phyloP scores from a whole-genome alignment of 306 rosid species.

The Morella rubra region DNA sequence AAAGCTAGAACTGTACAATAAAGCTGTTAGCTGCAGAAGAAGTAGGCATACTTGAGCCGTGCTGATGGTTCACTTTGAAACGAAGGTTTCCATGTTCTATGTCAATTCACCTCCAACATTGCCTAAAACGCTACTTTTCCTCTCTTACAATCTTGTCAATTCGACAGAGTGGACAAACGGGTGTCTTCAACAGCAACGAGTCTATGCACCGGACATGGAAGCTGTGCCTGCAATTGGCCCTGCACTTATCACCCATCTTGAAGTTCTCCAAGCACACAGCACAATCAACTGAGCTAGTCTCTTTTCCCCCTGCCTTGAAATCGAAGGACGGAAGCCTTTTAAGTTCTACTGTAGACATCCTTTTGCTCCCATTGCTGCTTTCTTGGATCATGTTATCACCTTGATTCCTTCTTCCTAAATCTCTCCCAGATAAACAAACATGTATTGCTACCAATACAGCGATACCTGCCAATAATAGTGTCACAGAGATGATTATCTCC shows the following conservation, averaged over 20 bases:
- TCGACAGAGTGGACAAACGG: slow-evolving; percentile 53
- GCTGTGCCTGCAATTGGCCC: slow-evolving; percentile 48
- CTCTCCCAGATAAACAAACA: slow-evolving; percentile 42
- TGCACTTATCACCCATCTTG: slow-evolving; percentile 48
- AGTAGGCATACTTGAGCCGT: not conserved
- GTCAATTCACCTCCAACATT: slow-evolving; percentile 13
- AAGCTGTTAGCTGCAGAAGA: not conserved
- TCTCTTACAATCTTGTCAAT: slow-evolving; percentile 24
- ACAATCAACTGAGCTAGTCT: slow-evolving; percentile 31
- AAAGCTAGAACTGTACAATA: not conserved
- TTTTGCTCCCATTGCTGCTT: slow-evolving; percentile 16
- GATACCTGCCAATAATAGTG: slow-evolving; percentile 58
- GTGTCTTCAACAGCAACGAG: slow-evolving; percentile 42
- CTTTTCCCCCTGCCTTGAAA: slow-evolving; percentile 23
- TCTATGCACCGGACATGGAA: slow-evolving; percentile 52
- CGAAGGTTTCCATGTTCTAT: not conserved
- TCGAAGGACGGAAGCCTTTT: slow-evolving; percentile 51
- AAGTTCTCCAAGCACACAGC: slow-evolving; percentile 51
- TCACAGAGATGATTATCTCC: slow-evolving; percentile 51
- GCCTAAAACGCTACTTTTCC: slow-evolving; percentile 20
- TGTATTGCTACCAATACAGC: slow-evolving; percentile 55
- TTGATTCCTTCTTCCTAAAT: slow-evolving; percentile 26
- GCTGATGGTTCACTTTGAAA: not conserved
- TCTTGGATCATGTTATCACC: slow-evolving; percentile 22
- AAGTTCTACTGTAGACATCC: slow-evolving; percentile 41